Conservation (phyloP, 768 basidiomycete genomes). For the Termitomyces eurrhizus region DNA sequence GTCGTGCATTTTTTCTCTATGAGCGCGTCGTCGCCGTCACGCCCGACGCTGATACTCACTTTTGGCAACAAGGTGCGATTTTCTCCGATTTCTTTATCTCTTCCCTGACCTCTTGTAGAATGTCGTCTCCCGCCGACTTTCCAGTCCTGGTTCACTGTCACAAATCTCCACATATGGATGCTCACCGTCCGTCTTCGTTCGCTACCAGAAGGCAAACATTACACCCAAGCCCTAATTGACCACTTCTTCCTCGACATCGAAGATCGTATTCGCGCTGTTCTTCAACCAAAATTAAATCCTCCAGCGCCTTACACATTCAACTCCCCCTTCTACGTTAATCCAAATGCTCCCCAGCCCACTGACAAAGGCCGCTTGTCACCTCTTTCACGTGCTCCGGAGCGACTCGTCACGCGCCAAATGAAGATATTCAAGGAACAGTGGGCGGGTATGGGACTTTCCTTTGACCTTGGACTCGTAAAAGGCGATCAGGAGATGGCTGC, state of each 20-base stretch:
- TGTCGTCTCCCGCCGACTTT: slow-evolving; percentile 88
- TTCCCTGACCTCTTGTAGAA: slow-evolving; percentile 37
- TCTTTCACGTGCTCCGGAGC: slow-evolving; percentile 58
- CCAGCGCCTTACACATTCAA: slow-evolving; percentile 41
- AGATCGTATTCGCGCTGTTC: slow-evolving; percentile 78
- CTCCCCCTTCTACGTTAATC: slow-evolving; percentile 44
- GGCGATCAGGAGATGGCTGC: slow-evolving; percentile 83
- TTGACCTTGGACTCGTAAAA: slow-evolving; percentile 73
- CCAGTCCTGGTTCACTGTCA: slow-evolving; percentile 95
- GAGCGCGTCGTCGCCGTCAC: slow-evolving; percentile 48
- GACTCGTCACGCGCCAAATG: slow-evolving; percentile 83
- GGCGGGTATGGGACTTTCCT: slow-evolving; percentile 73
- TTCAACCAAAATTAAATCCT: slow-evolving; percentile 51
- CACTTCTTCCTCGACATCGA: slow-evolving; percentile 96
- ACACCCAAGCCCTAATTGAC: slow-evolving; percentile 82
- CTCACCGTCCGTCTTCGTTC: slow-evolving; percentile 85
- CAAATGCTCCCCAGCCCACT: slow-evolving; percentile 27
- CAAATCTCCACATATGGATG: slow-evolving; percentile 91
- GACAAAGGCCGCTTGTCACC: slow-evolving; percentile 21
- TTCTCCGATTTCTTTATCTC: not conserved
- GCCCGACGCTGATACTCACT: slow-evolving; percentile 55
- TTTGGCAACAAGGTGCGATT: slow-evolving; percentile 64
- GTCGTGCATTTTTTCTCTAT: slow-evolving; percentile 57
- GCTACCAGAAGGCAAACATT: slow-evolving; percentile 66
- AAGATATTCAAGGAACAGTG: slow-evolving; percentile 91